Percentiles rank a stretch among this genome's conserved stretches.
phyloP scores from a whole-genome alignment of 805 yeast species.

The Blastobotrys muscicola region DNA sequence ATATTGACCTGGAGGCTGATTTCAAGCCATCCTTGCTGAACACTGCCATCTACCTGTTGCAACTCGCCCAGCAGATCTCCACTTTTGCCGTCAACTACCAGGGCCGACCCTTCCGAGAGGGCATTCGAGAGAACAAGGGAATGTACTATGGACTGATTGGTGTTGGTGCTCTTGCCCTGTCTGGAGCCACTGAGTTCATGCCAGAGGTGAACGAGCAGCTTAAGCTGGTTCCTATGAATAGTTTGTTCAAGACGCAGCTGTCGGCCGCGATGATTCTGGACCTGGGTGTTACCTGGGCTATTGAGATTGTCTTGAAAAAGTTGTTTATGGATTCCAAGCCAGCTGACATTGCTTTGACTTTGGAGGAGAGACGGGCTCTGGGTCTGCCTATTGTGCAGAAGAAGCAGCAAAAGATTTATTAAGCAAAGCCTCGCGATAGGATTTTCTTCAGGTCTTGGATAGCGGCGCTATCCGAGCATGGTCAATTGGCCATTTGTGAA shows the following conservation, averaged over 20 bases:
- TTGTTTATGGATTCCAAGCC: conserved; percentile 87
- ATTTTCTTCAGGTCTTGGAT: neutral
- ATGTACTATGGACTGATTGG: conserved; percentile 94
- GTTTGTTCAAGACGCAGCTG: conserved; percentile 64
- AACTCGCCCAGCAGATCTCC: conserved; percentile 92
- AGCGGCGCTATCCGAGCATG: neutral
- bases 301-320: conserved; percentile 68
- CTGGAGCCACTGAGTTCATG: conserved; percentile 88
- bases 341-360: conserved; percentile 67
- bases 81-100: conserved; percentile 97
- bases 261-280: conserved; percentile 67
- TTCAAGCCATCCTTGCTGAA: conserved; percentile 85
- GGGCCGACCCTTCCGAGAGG: conserved; percentile 93
- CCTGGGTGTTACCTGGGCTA: conserved; percentile 62
- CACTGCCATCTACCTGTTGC: conserved; percentile 91
- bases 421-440: no score
- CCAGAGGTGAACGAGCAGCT: conserved; percentile 91
- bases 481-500: neutral
- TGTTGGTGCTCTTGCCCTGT: conserved; percentile 77
- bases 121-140: conserved; percentile 82
- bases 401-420: conserved; percentile 6
- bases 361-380: conserved; percentile 20
- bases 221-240: conserved; percentile 81
- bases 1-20: conserved; percentile 78
- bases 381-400: conserved; percentile 17